Base-by-base conservation (phyloP, 2,329 filamentous ascomycete genomes). In the Cryphonectria parasitica region DNA sequence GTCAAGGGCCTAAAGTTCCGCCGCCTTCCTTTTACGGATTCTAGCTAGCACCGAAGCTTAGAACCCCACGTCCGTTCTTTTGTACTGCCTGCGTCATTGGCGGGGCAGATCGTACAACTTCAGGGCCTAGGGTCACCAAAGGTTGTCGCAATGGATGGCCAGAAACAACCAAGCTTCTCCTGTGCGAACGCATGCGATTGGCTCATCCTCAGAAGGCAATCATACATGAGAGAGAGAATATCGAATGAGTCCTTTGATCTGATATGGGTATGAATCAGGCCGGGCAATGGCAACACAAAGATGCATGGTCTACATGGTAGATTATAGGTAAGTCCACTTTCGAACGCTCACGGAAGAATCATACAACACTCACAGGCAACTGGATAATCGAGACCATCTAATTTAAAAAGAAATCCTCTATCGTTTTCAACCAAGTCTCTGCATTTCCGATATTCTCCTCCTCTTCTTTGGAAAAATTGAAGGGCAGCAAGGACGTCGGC, bases 11-110 rank as follows among this genome's bases (percentile, higher is more conserved):
- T 25, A 31, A 34, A 60, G 31, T 60, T 28, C 54, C 54, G 54
- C 54, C 54, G 54, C 54, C 54, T 58, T 28, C 54, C 54, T 34
- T 34, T 61, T 58, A 67, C 41, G 28, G 64, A 67, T 49, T 45
- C 66, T 62, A 66, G 68, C 52, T 62, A 66, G 68, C 52, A 45
- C 52, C 17, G 34, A 45, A 56, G 52, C 69, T 49, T n/a, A 52
- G 63, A 52, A 64, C 63, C 63, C 63, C 63, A 22, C 63, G 43
- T 64, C 25, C 63, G n/a, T n/a, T n/a, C 25, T 15, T 28, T 25
- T 52, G 10, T 31, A 64, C 49, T 54, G 67, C 43, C 60, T 68
- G 67, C 68, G 56, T 69, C 68, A 69, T 65, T 54, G 49, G 68
- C 41, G 62, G 52, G 52, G 61, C 25, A 61, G 49, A 45, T 19